Conservation (phyloP, 352 stramenopile genomes). For the Phytophthora chlamydospora region DNA sequence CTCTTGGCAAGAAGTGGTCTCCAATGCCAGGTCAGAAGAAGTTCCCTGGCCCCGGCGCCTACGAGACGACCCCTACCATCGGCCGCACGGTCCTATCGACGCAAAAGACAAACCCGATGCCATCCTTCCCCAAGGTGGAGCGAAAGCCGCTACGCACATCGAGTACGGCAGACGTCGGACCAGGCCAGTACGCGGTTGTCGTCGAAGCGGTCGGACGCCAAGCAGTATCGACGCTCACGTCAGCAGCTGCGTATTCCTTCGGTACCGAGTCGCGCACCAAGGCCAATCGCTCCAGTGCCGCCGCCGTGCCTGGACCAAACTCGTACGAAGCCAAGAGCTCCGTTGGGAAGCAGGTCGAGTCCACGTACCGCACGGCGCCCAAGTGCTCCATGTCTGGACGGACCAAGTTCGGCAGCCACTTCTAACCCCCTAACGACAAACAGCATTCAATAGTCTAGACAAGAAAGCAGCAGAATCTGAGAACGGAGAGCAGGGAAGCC, state of each 20-base stretch:
- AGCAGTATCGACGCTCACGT: slow-evolving; percentile 64
- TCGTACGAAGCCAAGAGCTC: slow-evolving; percentile 69
- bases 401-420: slow-evolving; percentile 81
- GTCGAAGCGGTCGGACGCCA: slow-evolving; percentile 71
- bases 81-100: slow-evolving; percentile 75
- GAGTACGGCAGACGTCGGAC: slow-evolving; percentile 62
- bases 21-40: slow-evolving; percentile 49
- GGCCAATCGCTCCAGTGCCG: slow-evolving; percentile 24
- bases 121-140: slow-evolving; percentile 74
- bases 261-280: slow-evolving; percentile 63
- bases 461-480: slow-evolving; percentile 1
- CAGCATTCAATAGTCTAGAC: slow-evolving; percentile 20
- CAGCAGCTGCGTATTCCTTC: slow-evolving; percentile 70
- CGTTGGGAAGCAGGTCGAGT: slow-evolving; percentile 71
- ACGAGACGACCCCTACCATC: slow-evolving; percentile 64
- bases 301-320: slow-evolving; percentile 44
- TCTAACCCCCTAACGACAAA: slow-evolving; percentile 36
- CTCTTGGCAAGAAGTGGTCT: slow-evolving; percentile 79
- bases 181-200: slow-evolving; percentile 76
- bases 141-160: slow-evolving; percentile 60
- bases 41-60: slow-evolving; percentile 62
- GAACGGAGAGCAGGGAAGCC: not conserved
- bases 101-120: slow-evolving; percentile 62
- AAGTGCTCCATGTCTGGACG: slow-evolving; percentile 79
- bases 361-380: slow-evolving; percentile 64